A percentile compares a stretch with the other conserved stretches of the same genome.
These are phyloP conservation scores for Cucumis cinereus DNA, from an alignment of 306 rosid genomes.

Conservation along the genomic window DNA sequence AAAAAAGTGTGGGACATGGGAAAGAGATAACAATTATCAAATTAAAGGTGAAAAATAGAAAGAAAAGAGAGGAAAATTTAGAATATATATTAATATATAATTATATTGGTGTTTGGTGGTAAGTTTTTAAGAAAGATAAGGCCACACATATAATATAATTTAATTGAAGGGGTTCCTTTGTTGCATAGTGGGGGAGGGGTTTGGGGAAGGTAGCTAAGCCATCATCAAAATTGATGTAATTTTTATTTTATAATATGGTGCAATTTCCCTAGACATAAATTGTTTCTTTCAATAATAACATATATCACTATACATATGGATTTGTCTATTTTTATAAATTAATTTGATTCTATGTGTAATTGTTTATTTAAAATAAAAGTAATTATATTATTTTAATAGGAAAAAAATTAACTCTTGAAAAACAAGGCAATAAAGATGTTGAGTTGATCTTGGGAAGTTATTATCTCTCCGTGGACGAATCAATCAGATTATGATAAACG, in stretches of 20 bases:
- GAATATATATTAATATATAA: neutral
- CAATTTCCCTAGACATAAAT: constrained; percentile 4
- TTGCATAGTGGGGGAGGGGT: constrained; percentile 6
- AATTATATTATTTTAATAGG: no score
- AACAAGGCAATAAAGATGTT: neutral
- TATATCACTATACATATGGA: neutral
- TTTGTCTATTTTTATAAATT: neutral
- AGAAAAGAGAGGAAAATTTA: neutral
- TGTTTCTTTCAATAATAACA: neutral
- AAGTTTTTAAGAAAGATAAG: neutral
- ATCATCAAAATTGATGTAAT: neutral
- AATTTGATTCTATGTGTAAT: no score
- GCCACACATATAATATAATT: constrained; percentile 6
- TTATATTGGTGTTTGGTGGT: neutral
- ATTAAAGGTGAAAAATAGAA: neutral
- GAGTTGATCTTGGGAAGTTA: neutral
- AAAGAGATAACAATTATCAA: neutral
- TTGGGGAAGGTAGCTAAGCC: neutral
- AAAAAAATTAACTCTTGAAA: neutral
- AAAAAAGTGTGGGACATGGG: neutral
- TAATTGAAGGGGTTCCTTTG: neutral
- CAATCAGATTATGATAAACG: neutral
- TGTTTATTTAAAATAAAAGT: no score
- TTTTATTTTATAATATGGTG: neutral
- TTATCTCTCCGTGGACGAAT: neutral